phyloP scores from a whole-genome alignment of 225 moss, liverwort and hornwort species.

The Sphagnum tenellum region DNA sequence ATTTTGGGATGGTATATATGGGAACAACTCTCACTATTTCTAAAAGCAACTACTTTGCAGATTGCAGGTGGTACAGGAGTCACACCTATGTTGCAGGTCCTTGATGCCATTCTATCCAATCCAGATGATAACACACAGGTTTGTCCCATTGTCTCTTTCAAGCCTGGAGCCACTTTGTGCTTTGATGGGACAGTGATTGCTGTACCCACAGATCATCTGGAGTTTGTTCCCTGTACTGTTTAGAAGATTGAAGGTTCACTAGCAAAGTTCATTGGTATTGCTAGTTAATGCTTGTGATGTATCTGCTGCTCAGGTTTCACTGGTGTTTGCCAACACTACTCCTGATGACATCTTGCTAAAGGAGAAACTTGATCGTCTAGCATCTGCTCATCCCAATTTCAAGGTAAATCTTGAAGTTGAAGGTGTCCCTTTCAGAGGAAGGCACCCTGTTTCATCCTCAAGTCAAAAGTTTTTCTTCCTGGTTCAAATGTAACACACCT shows the following conservation, averaged over 20 bases:
- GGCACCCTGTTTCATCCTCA: no score
- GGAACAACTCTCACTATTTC: not conserved
- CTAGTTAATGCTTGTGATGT: not conserved
- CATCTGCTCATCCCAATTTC: slow-evolving; percentile 64
- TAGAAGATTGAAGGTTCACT: no score
- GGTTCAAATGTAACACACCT: not conserved
- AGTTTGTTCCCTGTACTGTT: no score
- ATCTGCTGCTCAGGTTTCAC: slow-evolving; percentile 48
- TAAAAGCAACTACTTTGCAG: slow-evolving; percentile 17
- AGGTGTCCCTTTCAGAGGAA: no score
- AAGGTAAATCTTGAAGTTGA: slow-evolving; percentile 40
- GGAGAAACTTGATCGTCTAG: slow-evolving; percentile 50
- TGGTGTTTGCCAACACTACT: slow-evolving; percentile 56
- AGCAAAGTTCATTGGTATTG: no score
- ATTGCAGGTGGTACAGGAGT: slow-evolving; percentile 88
- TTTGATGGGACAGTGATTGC: not conserved
- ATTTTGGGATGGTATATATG: not conserved
- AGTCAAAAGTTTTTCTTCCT: not conserved
- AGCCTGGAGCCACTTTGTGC: not conserved
- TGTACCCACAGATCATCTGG: no score
- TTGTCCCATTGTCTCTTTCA: not conserved
- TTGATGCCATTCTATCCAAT: slow-evolving; percentile 81
- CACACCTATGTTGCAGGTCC: slow-evolving; percentile 84
- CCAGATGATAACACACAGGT: slow-evolving; percentile 76
- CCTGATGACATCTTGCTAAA: slow-evolving; percentile 71